A percentile compares a stretch with the other conserved stretches of the same genome.
phyloP scores from a whole-genome alignment of 2,329 filamentous ascomycete genomes.

The Xylariaceae sp. region DNA sequence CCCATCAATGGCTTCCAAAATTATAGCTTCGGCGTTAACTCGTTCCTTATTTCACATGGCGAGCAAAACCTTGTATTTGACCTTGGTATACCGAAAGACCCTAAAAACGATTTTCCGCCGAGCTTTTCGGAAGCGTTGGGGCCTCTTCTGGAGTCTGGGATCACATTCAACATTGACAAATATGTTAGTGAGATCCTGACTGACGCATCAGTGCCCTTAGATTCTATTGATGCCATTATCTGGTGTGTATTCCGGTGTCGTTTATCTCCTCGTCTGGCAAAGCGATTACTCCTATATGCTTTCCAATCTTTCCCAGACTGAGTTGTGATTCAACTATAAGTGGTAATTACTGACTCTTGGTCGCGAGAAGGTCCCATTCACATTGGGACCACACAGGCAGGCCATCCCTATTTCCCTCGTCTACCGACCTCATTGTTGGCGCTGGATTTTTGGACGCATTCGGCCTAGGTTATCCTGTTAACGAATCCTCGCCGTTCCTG shows the following conservation, averaged over 20 bases:
- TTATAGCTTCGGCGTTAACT: no score
- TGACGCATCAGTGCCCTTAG: constrained; percentile 15
- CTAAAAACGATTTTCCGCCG: neutral
- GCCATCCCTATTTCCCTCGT: constrained; percentile 49
- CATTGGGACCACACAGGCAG: constrained; percentile 59
- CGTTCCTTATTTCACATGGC: neutral
- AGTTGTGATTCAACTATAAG: no score
- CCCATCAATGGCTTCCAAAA: no score
- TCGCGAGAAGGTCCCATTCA: no score
- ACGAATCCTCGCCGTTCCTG: constrained; percentile 24
- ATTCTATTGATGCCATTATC: constrained; percentile 41
- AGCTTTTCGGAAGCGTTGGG: neutral
- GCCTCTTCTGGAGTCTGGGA: no score
- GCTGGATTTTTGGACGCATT: constrained; percentile 37
- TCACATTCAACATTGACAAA: neutral
- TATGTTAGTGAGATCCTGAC: constrained; percentile 1
- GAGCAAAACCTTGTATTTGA: neutral
- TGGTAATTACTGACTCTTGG: no score
- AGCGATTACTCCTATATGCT: no score
- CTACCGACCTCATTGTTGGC: constrained; percentile 50
- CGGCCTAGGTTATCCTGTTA: constrained; percentile 29
- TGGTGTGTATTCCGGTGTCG: no score
- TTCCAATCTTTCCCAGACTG: no score
- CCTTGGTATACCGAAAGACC: neutral
- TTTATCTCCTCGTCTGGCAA: no score